Percentiles rank a stretch among this genome's conserved stretches.
phyloP scores from a whole-genome alignment of 306 rosid species.

The Trifolium repens region DNA sequence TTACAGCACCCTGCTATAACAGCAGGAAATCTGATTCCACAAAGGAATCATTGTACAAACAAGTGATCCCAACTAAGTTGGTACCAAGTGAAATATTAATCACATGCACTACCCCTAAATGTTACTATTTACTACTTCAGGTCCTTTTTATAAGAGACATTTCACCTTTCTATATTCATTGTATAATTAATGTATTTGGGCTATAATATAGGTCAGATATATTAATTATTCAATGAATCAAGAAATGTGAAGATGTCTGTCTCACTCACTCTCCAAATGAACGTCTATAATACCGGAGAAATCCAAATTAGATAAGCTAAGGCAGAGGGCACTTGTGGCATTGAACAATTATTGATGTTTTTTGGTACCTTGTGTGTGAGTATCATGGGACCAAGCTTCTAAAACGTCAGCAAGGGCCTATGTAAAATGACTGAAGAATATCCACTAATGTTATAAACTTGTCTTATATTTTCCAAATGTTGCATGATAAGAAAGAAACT shows the following conservation, averaged over 20 bases:
- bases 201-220: too few species aligned
- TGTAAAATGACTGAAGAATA: slow-evolving; percentile 60
- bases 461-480: slow-evolving; percentile 41
- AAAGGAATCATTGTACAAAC: neutral
- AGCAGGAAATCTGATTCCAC: too few species aligned
- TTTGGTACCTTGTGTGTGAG: slow-evolving; percentile 50
- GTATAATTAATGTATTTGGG: too few species aligned
- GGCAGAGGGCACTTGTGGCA: slow-evolving; percentile 36
- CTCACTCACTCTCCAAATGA: neutral
- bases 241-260: too few species aligned
- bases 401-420: slow-evolving; percentile 65
- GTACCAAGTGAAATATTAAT: neutral
- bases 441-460: slow-evolving; percentile 58
- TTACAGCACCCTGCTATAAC: too few species aligned
- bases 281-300: neutral
- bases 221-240: too few species aligned
- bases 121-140: too few species aligned
- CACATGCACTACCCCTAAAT: neutral
- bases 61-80: neutral
- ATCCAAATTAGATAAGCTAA: neutral
- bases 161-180: too few species aligned
- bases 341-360: slow-evolving; percentile 52
- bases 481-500: slow-evolving; percentile 45
- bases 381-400: slow-evolving; percentile 63
- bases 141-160: too few species aligned